Percentiles rank a stretch among this genome's conserved stretches.
These are phyloP conservation scores for Liriodendron chinense DNA, from an alignment of 164 flowering plant genomes.

Conservation along the genomic window DNA sequence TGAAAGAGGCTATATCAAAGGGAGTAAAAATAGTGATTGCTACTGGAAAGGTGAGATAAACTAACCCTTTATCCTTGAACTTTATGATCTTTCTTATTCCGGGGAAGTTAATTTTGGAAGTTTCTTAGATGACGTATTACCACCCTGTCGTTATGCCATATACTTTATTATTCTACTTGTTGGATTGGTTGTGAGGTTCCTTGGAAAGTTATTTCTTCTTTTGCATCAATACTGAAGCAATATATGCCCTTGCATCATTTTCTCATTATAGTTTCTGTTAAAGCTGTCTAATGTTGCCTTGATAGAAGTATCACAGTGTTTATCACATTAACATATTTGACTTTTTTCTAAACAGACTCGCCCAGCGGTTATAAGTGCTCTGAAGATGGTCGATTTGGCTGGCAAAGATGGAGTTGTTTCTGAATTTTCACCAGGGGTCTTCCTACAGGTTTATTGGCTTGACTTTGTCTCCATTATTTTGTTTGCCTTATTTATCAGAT, in stretches of 20 bases:
- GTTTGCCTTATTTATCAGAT: neutral
- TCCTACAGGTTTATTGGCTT: slow-evolving; percentile 67
- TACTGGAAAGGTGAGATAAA: slow-evolving; percentile 79
- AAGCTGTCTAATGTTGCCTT: neutral
- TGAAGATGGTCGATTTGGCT: slow-evolving; percentile 67
- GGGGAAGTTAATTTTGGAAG: neutral
- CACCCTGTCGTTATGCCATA: neutral
- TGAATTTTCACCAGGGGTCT: slow-evolving; percentile 85
- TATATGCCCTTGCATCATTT: neutral
- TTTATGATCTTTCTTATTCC: neutral
- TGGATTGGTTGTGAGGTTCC: neutral
- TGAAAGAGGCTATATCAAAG: slow-evolving; percentile 77
- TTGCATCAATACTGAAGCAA: neutral
- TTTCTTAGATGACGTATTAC: neutral
- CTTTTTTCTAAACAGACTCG: slow-evolving; percentile 58
- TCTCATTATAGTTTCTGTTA: neutral
- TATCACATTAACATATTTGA: slow-evolving; percentile 14
- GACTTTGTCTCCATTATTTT: neutral
- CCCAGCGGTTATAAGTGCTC: slow-evolving; percentile 57
- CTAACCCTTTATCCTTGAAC: neutral
- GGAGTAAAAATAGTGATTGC: slow-evolving; percentile 90
- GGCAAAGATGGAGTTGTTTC: slow-evolving; percentile 80
- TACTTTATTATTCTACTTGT: neutral
- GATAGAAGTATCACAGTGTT: neutral
- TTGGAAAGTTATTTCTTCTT: neutral